A percentile compares a stretch with the other conserved stretches of the same genome.
These are phyloP conservation scores for Quercus glauca DNA, from an alignment of 306 rosid genomes.

Conservation along the genomic window DNA sequence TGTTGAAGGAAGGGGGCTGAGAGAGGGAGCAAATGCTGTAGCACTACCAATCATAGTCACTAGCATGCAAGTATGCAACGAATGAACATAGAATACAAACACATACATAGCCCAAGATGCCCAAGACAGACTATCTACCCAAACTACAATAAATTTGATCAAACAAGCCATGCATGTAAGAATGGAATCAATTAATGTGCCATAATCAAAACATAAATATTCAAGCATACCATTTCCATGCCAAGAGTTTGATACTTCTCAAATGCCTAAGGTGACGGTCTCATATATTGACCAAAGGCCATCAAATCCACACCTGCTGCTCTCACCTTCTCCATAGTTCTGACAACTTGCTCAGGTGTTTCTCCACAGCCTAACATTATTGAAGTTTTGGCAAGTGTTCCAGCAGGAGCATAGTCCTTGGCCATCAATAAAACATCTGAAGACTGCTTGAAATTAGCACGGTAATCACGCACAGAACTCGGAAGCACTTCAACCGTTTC, in stretches of 20 bases:
- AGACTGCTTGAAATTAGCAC: conserved; percentile 91
- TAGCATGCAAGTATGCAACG: neutral
- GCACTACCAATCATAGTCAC: neutral
- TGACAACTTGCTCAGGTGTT: conserved; percentile 88
- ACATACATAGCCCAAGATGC: neutral
- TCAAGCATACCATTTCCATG: conserved; percentile 71
- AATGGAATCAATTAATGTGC: neutral
- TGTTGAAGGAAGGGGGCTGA: neutral
- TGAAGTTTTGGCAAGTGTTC: conserved; percentile 94
- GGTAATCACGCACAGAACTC: conserved; percentile 70
- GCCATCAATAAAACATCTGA: conserved; percentile 89
- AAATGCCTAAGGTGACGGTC: conserved; percentile 97
- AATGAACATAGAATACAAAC: neutral
- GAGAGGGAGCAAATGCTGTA: neutral
- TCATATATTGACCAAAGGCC: conserved; percentile 97
- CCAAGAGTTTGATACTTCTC: conserved; percentile 80
- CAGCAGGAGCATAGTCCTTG: conserved; percentile 71
- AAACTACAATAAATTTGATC: neutral
- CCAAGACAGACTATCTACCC: neutral
- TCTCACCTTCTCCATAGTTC: conserved; percentile 96
- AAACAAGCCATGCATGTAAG: neutral
- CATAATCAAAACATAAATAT: neutral
- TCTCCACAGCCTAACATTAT: conserved; percentile 98
- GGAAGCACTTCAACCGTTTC: conserved; percentile 99
- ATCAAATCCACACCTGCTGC: conserved; percentile 98